Base-by-base conservation (phyloP, 768 basidiomycete species). In the Artomyces pyxidatus region DNA sequence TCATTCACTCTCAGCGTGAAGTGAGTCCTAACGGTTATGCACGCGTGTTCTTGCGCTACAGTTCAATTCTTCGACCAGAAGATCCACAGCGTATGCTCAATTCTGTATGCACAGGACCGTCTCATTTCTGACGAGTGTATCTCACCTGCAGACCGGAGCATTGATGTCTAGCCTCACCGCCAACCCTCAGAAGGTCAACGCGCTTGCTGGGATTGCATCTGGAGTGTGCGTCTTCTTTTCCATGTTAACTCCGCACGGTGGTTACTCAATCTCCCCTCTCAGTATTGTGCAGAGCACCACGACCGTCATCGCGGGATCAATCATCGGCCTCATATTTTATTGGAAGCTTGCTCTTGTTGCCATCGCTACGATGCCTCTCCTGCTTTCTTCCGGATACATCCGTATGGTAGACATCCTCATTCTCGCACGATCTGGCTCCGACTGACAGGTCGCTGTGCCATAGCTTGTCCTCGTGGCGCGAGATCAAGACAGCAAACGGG, bases 41-140 rank as follows among this genome's bases (percentile, higher is more conserved):
- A n/a, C n/a, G n/a, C n/a, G n/a, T n/a, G n/a, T n/a, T n/a, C n/a
- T n/a, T 7, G 14, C 0, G 32, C n/a, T n/a, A n/a, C n/a, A n/a
- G n/a, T 88, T 52, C 83, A 82, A 47, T 93, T 82, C 71, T 94
- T 93, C 51, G 91, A 94, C 64, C 80, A 77, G 63, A 86, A 89
- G 7, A 77, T 81, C 61, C 78, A 94, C 60, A 85, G 69, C 47
- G 82, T 83, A 63, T 58, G 80, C 66, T 23, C 10, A n/a, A 30
- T 7, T n/a, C n/a, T n/a, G n/a, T n/a, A n/a, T n/a, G n/a, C n/a
- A n/a, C n/a, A n/a, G 45, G 19, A n/a, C 7, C n/a, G 26, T 46
- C 22, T 37, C 16, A 17, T 12, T 26, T 22, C 21, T 5, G 26
- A 41, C 54, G 45, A 63, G 43, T 29, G 42, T 8, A 27, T n/a